These are phyloP conservation scores for Chlorella sp. DNA, from an alignment of 139 green algal species.

Conservation along the genomic window DNA sequence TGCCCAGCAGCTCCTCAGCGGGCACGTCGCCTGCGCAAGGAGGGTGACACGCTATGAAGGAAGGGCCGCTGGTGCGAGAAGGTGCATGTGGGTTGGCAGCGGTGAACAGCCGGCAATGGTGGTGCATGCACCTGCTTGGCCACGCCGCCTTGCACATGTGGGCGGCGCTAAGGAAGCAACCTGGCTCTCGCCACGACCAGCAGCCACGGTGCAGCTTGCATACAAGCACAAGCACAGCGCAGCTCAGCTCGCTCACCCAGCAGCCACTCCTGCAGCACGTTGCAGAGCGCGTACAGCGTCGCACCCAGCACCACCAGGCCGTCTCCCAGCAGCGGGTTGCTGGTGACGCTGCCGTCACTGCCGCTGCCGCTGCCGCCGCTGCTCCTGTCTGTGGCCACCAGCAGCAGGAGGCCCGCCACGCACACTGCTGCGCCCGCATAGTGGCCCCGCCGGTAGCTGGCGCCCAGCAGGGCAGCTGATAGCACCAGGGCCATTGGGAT, in stretches of 20 bases:
- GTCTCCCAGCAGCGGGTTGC: constrained; percentile 68
- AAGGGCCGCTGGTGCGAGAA: neutral
- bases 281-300: constrained; percentile 70
- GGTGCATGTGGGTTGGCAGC: too few relatives aligned
- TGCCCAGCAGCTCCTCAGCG: constrained; percentile 51
- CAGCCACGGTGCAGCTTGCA: neutral
- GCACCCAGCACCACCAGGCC: constrained; percentile 73
- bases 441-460: constrained; percentile 64
- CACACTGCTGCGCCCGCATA: constrained; percentile 65
- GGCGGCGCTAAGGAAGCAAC: too few relatives aligned
- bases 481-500: constrained; percentile 71
- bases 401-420: constrained; percentile 64
- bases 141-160: too few relatives aligned
- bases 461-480: constrained; percentile 29
- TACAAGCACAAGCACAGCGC: neutral
- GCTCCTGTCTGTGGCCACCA: constrained; percentile 63
- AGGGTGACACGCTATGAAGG: neutral
- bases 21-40: constrained; percentile 34
- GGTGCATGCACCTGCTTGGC: neutral
- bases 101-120: neutral
- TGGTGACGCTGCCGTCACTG: constrained; percentile 1
- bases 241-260: constrained; percentile 21
- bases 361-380: constrained; percentile 2
- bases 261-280: constrained; percentile 65
- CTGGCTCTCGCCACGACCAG: neutral